phyloP scores from a whole-genome alignment of 768 basidiomycete species.

The Cyclocybe aegerita region DNA sequence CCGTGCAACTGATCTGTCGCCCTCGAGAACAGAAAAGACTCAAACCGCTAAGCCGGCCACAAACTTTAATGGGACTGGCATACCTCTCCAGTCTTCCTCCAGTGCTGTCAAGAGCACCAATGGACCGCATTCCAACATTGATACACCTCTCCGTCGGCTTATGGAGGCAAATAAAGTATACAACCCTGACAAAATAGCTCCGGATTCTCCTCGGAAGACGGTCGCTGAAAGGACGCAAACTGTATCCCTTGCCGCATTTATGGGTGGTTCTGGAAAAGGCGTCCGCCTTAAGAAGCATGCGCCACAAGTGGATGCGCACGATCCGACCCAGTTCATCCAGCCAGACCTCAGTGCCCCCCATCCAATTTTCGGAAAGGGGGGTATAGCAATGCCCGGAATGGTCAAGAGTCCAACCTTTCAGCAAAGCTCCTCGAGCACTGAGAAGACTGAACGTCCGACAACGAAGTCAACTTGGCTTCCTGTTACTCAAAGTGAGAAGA shows the following conservation, averaged over 20 bases:
- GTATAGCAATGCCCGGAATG: constrained; percentile 78
- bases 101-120: neutral
- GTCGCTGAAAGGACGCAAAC: constrained; percentile 38
- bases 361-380: constrained; percentile 74
- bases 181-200: constrained; percentile 19
- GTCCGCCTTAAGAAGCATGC: constrained; percentile 72
- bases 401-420: constrained; percentile 23
- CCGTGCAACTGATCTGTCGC: neutral
- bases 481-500: constrained; percentile 19
- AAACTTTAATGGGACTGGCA: neutral
- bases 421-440: constrained; percentile 3
- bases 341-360: constrained; percentile 57
- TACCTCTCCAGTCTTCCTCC: neutral
- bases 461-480: constrained; percentile 24
- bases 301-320: constrained; percentile 66
- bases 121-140: neutral
- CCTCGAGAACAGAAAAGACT: no score
- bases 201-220: constrained; percentile 16
- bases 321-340: constrained; percentile 68
- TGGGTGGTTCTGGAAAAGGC: constrained; percentile 75
- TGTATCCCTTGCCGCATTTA: constrained; percentile 79
- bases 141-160: constrained; percentile 17
- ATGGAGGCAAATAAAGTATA: constrained; percentile 24
- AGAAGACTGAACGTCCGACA: constrained; percentile 12
- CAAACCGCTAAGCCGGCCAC: neutral